Evolutionary conservation across 1,139 yeast species (phyloP), one percentile per base, ranked within the genome.

Genomic region (Saccharomyces hybrid): DNA sequence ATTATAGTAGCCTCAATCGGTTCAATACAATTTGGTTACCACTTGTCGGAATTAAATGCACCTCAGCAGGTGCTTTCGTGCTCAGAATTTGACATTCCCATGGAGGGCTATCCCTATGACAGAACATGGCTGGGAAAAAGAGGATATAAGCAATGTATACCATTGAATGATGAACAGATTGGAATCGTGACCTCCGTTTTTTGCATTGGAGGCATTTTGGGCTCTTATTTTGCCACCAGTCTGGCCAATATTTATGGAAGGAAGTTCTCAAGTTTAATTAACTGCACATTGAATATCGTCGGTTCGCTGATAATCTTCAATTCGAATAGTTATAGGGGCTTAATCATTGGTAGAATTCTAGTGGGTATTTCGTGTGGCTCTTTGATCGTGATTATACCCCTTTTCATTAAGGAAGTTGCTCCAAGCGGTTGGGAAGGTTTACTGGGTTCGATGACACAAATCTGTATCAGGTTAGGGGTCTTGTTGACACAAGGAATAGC

Each of bases 291-390:
- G 2, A 87, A 80, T 62, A 69, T 81, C 4, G 31, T 84, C n/a
- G 97, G 98, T 0, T 83, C 96, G 0, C 62, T 79, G 3, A 58
- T 86, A 26, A 83, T 86, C 68, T 82, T 84, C 5, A 62, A 75
- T 14, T 75, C 88, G 14, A 73, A 76, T 50, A 66, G 74, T 11
- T 80, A 79, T 56, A 25, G 58, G 5, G 64, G 69, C 5, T 70
- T 90, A 59, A 66, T 82, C 16, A n/a, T 78, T 11, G 97, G 97
- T 0, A 75, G 99, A 55, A 77, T 89, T 55, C 63, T 88, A 5
- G 80, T 87, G 38, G 99, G 99, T 0, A 54, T 89, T 5, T 96
- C 88, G 2, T 95, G 97, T 8, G 99, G 99, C 3, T 76, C 85
- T 9, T 86, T 93, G 1, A 78, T 93, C 58, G 98, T 93, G 3